Conservation (phyloP, 768 basidiomycete species). For the Trametes meyenii region DNA sequence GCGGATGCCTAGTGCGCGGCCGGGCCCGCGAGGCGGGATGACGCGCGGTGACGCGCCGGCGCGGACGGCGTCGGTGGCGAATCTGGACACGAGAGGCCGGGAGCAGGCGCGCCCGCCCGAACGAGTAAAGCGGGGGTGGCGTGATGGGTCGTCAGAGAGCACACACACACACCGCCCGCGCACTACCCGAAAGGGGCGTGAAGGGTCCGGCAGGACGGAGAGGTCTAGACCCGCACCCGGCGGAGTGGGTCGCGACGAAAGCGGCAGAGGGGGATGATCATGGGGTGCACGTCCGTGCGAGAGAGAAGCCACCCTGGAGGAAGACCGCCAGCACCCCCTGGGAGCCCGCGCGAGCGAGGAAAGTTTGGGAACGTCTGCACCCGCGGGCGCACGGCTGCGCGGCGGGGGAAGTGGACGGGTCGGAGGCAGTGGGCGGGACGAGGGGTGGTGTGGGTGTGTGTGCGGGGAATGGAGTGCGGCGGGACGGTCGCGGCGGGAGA, state of each 20-base stretch:
- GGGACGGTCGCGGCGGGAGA: conserved; percentile 13
- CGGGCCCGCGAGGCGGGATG: conserved; percentile 7
- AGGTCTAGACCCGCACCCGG: conserved; percentile 14
- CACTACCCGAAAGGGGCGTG: conserved; percentile 21
- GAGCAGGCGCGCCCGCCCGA: conserved; percentile 9
- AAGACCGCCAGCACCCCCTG: conserved; percentile 14
- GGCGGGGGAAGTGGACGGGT: not conserved
- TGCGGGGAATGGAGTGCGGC: conserved; percentile 7
- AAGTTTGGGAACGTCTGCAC: not conserved
- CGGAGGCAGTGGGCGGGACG: not conserved
- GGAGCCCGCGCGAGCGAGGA: conserved; percentile 9
- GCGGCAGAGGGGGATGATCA: conserved; percentile 23
- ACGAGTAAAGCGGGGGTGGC: conserved; percentile 20
- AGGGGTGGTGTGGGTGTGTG: not conserved
- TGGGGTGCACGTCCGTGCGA: conserved; percentile 24
- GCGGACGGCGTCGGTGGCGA: conserved; percentile 7
- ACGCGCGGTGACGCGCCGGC: conserved; percentile 11
- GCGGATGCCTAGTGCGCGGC: not conserved
- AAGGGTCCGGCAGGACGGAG: conserved; percentile 10
- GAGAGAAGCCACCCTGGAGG: conserved; percentile 22
- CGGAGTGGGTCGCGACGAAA: conserved; percentile 15
- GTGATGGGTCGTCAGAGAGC: conserved; percentile 19
- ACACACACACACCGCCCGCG: conserved; percentile 17
- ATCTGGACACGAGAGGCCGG: conserved; percentile 15
- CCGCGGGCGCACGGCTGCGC: not conserved